Conservation (phyloP, 768 basidiomycete genomes). For the Lactarius hatsudake region DNA sequence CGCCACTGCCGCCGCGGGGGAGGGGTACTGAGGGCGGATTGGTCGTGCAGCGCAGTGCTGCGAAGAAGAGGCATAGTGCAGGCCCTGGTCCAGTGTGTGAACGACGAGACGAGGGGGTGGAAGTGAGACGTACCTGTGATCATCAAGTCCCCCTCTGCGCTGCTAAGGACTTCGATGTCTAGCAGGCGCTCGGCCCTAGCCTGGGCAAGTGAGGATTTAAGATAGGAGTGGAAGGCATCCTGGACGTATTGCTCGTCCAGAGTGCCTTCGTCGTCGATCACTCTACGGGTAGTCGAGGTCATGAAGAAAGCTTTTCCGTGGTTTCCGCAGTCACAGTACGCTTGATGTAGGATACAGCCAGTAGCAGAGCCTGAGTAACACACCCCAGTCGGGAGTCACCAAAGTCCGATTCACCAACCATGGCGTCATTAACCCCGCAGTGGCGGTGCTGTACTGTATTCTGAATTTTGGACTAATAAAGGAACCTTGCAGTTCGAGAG, state of each 20-base stretch:
- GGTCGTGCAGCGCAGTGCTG: constrained; percentile 72
- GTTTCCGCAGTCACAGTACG: too few species aligned
- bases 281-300: constrained; percentile 23
- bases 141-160: constrained; percentile 82
- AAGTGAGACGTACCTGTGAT: constrained; percentile 59
- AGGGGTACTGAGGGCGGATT: constrained; percentile 79
- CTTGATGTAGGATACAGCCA: not conserved
- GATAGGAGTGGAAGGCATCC: constrained; percentile 78
- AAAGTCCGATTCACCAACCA: not conserved
- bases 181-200: constrained; percentile 75
- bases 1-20: constrained; percentile 42
- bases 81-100: constrained; percentile 41
- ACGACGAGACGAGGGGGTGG: not conserved
- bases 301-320: not conserved
- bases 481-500: not conserved
- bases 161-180: constrained; percentile 68
- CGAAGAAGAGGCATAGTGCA: constrained; percentile 81
- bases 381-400: not conserved
- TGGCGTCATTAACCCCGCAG: not conserved
- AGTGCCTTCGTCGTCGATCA: constrained; percentile 32
- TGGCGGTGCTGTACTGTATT: not conserved
- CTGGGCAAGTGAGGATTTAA: constrained; percentile 69
- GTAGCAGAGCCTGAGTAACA: too few species aligned
- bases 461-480: not conserved
- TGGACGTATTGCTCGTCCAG: constrained; percentile 67